Evolutionary conservation across 1,284 basidiomycete species (phyloP), one percentile per base, ranked within the genome.

Genomic region (Cryptococcus sp.): DNA sequence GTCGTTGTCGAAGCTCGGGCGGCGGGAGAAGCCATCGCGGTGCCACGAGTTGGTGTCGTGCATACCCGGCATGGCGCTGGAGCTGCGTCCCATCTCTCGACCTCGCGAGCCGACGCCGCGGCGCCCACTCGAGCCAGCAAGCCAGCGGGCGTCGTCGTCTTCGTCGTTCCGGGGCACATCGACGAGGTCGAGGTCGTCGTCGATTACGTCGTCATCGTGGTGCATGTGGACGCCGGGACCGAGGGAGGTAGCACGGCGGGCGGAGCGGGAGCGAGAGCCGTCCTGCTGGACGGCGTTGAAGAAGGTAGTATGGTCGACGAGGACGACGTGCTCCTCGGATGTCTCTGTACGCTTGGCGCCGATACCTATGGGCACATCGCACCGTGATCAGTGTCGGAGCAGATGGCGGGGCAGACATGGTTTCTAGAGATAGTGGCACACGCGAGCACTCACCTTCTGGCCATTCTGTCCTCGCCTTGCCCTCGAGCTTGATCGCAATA

Each of bases 291-390:
- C 56, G 1, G 83, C 88, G 53, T 82, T 82, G 73, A 93, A 97
- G 75, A 89, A 87, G 5, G 85, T 83, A 40, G 85, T 83, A 1
- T 83, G 84, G 20, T 88, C 83, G 33, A 85, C 85, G 66, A 91
- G 86, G 39, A 95, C 80, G 51, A 81, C 81, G 69, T 89, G 85
- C 61, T 91, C 87, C 72, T 97, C 95, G 9, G 82, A 83, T 16
- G 91, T 81, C 55, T 96, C 91, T 52, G 88, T 79, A 18, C 88
- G 83, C 38, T 87, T 82, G 33, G 88, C 84, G 54, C 91, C 92
- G 59, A 89, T 82, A 38, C 90, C 91, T 86, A 66, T 40, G 21
- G 15, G 52, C n/a, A 50, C 16, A 20, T 5, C 18, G 13, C 9
- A 44, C 38, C 46, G 28, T n/a, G 28, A 38, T 23, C 12, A 13